phyloP scores from a whole-genome alignment of 1,284 basidiomycete genomes.

The Melanopsichium pennsylvanicum region DNA sequence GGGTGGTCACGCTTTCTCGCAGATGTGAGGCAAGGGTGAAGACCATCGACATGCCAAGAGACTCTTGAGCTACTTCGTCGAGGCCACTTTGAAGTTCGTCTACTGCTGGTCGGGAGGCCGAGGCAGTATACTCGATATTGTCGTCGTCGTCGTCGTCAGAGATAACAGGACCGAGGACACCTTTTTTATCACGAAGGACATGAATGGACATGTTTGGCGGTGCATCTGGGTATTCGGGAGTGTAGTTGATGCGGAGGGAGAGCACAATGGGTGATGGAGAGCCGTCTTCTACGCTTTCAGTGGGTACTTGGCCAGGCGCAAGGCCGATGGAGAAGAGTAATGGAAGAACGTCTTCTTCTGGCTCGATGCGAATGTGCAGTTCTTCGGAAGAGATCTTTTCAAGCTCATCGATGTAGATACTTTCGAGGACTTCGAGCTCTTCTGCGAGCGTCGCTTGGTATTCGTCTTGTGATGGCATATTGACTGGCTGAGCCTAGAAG shows the following conservation, averaged over 20 bases:
- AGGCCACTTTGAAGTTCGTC: conserved; percentile 68
- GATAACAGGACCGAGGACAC: conserved; percentile 31
- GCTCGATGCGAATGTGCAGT: conserved; percentile 85
- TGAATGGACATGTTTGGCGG: conserved; percentile 79
- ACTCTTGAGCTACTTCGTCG: conserved; percentile 79
- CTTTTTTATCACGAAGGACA: conserved; percentile 69
- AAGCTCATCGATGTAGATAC: conserved; percentile 92
- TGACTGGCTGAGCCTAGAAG: background rate
- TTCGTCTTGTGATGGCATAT: conserved; percentile 62
- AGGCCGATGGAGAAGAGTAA: conserved; percentile 17
- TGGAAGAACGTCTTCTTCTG: conserved; percentile 77
- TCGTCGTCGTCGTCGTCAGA: conserved; percentile 14
- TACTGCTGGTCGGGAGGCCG: conserved; percentile 15
- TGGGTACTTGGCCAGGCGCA: conserved; percentile 29
- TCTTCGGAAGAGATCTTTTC: conserved; percentile 86
- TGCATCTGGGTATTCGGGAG: conserved; percentile 76
- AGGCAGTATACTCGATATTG: background rate
- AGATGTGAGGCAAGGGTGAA: conserved; percentile 90
- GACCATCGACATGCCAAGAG: conserved; percentile 95
- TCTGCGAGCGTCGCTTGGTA: conserved; percentile 71
- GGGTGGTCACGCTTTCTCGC: conserved; percentile 76
- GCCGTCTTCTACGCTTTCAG: conserved; percentile 35
- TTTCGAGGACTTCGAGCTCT: conserved; percentile 93
- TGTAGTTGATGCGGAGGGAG: conserved; percentile 76
- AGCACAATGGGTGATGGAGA: conserved; percentile 74